Evolutionary conservation across 164 flowering plant species (phyloP), one percentile per base, ranked within the genome.

Genomic region (Sedum album): DNA sequence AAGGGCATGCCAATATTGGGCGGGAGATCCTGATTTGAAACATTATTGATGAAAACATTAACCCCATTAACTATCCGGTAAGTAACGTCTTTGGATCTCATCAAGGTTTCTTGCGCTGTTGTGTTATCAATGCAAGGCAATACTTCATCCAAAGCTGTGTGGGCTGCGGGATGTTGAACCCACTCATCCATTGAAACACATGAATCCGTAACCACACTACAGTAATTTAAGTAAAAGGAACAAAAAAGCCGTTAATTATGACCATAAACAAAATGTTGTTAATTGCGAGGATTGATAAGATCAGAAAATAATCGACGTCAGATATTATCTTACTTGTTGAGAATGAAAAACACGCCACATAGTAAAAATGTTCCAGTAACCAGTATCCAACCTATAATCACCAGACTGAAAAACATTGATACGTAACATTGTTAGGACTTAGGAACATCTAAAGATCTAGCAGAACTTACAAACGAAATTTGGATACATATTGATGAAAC

Each of bases 181-280:
- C 98, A 91, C 38, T 93, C 80, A 70, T 86, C 82, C 98, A 93
- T 91, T 5, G 97, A 75, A 64, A 91, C 82, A 73, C 98, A 94
- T 1, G 97, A 75, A 71, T 94, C 97, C 31, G 80, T 91, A 48
- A 79, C 79, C 60, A 88, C 98, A 77, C 98, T 93, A 9, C 25
- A 49, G 25, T 2, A n/a, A 49, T 35, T 35, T 3, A 35, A 35
- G 38, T 35, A 35, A 3, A 35, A 35, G 7, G 38, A 35, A 7
- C 5, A 20, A 49, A 21, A 49, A 18, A 18, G 51, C 51, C n/a
- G n/a, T n/a, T 35, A 7, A 3, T 35, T 35, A 3, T 35, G 7
- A 35, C 7, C 7, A 35, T 35, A 35, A 35, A 35, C 38, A 3
- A 35, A 3, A 35, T 35, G 38, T 35, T 35, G 7, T 3, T 35